Evolutionary conservation across 768 basidiomycete genomes (phyloP).

Genomic region (Trametes gibbosa): DNA sequence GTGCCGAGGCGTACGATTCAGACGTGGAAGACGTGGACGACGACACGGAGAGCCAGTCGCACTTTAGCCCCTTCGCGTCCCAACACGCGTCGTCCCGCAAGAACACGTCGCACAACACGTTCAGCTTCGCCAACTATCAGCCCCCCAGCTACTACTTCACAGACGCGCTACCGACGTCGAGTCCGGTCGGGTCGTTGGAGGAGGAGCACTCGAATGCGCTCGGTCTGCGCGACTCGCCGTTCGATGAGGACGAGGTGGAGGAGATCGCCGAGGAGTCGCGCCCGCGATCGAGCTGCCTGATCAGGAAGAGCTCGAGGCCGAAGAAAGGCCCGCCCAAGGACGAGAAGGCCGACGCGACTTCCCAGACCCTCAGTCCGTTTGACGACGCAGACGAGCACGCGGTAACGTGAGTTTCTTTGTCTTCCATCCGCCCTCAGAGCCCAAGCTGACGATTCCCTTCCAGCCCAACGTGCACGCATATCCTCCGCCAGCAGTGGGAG

Average conservation of each 20-base stretch:
- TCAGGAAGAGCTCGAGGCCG: conserved; percentile 9
- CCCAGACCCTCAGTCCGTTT: neutral
- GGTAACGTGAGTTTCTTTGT: conserved; percentile 20
- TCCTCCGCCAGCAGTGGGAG: conserved; percentile 58
- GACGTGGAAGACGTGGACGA: conserved; percentile 27
- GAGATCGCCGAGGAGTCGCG: conserved; percentile 13
- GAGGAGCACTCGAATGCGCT: conserved; percentile 21
- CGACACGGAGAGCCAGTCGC: conserved; percentile 21
- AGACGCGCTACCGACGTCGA: conserved; percentile 22
- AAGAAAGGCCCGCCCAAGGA: conserved; percentile 16
- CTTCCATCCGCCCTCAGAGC: neutral
- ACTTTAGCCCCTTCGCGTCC: conserved; percentile 21
- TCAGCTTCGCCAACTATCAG: conserved; percentile 17
- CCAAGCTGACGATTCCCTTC: neutral
- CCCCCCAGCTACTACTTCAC: conserved; percentile 20
- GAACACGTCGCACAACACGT: conserved; percentile 16
- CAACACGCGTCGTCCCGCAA: conserved; percentile 15
- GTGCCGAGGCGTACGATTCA: conserved; percentile 19
- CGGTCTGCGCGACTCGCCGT: conserved; percentile 22
- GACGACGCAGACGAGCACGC: conserved; percentile 20
- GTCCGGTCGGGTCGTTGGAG: conserved; percentile 24
- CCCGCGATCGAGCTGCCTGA: conserved; percentile 7
- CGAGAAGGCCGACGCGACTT: conserved; percentile 16
- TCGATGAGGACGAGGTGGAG: conserved; percentile 13
- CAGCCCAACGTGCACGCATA: conserved; percentile 58